A percentile compares a stretch with the other conserved stretches of the same genome.
Conservation (phyloP, 2,329 filamentous ascomycete species). For the Dactylellina sp. region DNA sequence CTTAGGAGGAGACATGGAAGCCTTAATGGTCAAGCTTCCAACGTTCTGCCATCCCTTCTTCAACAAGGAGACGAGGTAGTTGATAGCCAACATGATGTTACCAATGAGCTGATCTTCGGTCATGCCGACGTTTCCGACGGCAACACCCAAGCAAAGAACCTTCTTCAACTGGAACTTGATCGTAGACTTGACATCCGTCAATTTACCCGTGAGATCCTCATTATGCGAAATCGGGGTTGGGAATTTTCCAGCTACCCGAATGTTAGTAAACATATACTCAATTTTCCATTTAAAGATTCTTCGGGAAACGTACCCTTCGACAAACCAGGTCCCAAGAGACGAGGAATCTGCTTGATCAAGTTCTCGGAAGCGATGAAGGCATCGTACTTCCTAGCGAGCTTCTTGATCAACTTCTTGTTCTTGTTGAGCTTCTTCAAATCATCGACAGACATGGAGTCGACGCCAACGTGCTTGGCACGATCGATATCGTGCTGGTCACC, state of each 20-base stretch:
- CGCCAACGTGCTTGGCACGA: conserved; percentile 98
- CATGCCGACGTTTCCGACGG: conserved; percentile 98
- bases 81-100: conserved; percentile 99
- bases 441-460: conserved; percentile 97
- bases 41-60: conserved; percentile 99
- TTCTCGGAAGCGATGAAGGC: conserved; percentile 97
- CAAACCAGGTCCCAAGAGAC: conserved; percentile 98
- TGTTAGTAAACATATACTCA: conserved; percentile 58
- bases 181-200: conserved; percentile 99
- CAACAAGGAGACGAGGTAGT: conserved; percentile 98
- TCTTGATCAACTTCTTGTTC: conserved; percentile 99
- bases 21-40: conserved; percentile 99
- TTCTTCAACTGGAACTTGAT: conserved; percentile 99
- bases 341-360: conserved; percentile 99
- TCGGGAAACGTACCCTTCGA: conserved; percentile 79
- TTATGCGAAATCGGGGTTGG: conserved; percentile 96
- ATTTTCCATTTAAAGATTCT: neutral
- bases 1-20: conserved; percentile 98
- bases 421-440: conserved; percentile 99
- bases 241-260: conserved; percentile 90
- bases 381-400: conserved; percentile 99
- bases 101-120: conserved; percentile 92
- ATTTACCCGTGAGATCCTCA: conserved; percentile 93
- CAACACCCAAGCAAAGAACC: conserved; percentile 99
- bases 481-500: conserved; percentile 98